These are phyloP conservation scores for Hypomontagnella monticulosa DNA, from an alignment of 495 filamentous ascomycete species.

Conservation along the genomic window DNA sequence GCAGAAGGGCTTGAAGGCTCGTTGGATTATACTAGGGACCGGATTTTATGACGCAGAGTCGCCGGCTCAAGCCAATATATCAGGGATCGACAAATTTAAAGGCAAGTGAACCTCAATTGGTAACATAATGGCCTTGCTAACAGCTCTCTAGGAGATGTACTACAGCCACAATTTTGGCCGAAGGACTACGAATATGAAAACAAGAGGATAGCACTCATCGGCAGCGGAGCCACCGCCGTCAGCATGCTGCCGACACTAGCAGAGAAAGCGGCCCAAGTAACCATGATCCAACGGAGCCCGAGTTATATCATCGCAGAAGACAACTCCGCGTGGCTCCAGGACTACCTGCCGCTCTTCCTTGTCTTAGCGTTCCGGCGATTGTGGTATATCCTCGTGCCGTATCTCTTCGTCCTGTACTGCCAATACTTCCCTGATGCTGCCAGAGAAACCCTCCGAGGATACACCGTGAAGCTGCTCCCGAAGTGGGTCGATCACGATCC, in stretches of 20 bases:
- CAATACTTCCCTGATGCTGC: constrained; percentile 59
- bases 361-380: constrained; percentile 12
- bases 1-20: constrained; percentile 47
- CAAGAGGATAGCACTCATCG: constrained; percentile 56
- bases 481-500: constrained; percentile 60
- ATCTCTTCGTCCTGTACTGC: constrained; percentile 37
- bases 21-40: constrained; percentile 64
- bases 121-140: not conserved
- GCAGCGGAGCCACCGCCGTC: constrained; percentile 58
- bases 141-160: constrained; percentile 43
- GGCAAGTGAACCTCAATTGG: not conserved
- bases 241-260: constrained; percentile 52
- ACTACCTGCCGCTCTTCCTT: not conserved
- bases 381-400: constrained; percentile 48
- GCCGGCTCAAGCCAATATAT: constrained; percentile 60
- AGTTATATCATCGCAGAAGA: constrained; percentile 50
- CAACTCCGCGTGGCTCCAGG: not conserved
- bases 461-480: constrained; percentile 58
- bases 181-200: constrained; percentile 55
- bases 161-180: constrained; percentile 67
- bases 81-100: constrained; percentile 59
- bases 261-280: constrained; percentile 52
- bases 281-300: constrained; percentile 59
- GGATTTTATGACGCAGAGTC: constrained; percentile 69
- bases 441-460: constrained; percentile 52